Percentiles rank a stretch among this genome's conserved stretches.
Evolutionary conservation across 805 yeast genomes (phyloP).

Genomic region (Cyberlindnera suaveolens): DNA sequence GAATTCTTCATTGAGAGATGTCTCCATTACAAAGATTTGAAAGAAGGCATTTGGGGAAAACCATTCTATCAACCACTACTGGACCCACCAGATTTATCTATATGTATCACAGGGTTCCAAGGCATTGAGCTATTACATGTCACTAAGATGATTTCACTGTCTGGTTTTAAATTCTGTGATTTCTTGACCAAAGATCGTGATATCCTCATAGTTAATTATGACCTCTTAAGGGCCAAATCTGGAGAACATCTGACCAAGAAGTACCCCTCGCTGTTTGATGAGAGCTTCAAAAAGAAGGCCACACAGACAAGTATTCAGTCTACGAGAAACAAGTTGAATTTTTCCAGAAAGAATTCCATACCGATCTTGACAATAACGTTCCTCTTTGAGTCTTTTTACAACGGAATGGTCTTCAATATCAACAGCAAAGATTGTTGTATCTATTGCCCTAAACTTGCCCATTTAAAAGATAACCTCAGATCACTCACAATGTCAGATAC

Average conservation of each 20-base stretch:
- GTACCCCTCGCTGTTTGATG: constrained; percentile 25
- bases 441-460: constrained; percentile 36
- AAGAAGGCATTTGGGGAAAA: constrained; percentile 57
- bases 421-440: constrained; percentile 49
- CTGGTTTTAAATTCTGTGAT: constrained; percentile 47
- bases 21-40: constrained; percentile 45
- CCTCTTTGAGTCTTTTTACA: constrained; percentile 44
- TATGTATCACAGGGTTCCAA: constrained; percentile 63
- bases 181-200: constrained; percentile 47
- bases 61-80: constrained; percentile 32
- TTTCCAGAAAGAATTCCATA: constrained; percentile 50
- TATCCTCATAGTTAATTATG: constrained; percentile 47
- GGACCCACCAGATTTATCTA: constrained; percentile 3
- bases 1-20: constrained; percentile 82
- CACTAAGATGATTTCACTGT: constrained; percentile 46
- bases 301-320: constrained; percentile 31
- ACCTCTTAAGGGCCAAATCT: constrained; percentile 36
- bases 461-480: constrained; percentile 23
- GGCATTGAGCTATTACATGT: constrained; percentile 73
- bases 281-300: constrained; percentile 17
- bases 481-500: constrained; percentile 6
- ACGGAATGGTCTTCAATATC: constrained; percentile 33
- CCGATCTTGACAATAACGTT: constrained; percentile 54
- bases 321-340: constrained; percentile 47
- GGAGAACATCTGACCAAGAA: constrained; percentile 31